A percentile compares a stretch with the other conserved stretches of the same genome.
phyloP scores from a whole-genome alignment of 1,284 basidiomycete species.

The Boletellus deceptivus region DNA sequence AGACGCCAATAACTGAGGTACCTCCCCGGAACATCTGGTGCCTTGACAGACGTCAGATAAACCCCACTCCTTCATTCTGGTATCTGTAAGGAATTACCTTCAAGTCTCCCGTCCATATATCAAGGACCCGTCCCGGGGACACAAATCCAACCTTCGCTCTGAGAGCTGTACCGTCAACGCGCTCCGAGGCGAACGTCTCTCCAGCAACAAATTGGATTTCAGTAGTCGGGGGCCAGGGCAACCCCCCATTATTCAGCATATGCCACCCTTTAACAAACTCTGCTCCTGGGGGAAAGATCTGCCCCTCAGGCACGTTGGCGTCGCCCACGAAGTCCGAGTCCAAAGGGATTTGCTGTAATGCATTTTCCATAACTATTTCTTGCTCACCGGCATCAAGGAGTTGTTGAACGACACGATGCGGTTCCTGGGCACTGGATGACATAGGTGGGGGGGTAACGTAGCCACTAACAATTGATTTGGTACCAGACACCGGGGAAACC shows the following conservation, averaged over 20 bases:
- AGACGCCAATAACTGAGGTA: conserved; percentile 78
- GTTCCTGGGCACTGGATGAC: background rate
- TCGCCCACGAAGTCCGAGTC: conserved; percentile 63
- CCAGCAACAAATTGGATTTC: conserved; percentile 70
- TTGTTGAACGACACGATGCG: background rate
- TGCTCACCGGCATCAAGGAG: conserved; percentile 1
- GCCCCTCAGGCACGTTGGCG: conserved; percentile 71
- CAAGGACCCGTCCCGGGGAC: conserved; percentile 52
- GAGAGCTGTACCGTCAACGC: conserved; percentile 21
- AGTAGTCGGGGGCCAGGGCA: conserved; percentile 68
- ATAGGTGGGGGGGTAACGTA: conserved; percentile 19
- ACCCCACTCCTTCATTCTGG: background rate
- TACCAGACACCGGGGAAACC: conserved; percentile 7
- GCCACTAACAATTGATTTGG: conserved; percentile 16
- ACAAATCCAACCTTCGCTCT: conserved; percentile 53
- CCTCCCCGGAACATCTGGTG: conserved; percentile 68
- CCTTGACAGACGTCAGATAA: conserved; percentile 37
- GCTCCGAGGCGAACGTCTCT: conserved; percentile 43
- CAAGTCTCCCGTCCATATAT: conserved; percentile 71
- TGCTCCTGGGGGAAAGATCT: conserved; percentile 76
- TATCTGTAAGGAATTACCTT: conserved; percentile 45
- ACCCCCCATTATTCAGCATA: conserved; percentile 60
- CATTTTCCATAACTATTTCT: background rate
- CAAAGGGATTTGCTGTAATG: conserved; percentile 23
- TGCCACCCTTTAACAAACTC: conserved; percentile 83